Evolutionary conservation across 768 basidiomycete species (phyloP).

Genomic region (Boletellus ananas): DNA sequence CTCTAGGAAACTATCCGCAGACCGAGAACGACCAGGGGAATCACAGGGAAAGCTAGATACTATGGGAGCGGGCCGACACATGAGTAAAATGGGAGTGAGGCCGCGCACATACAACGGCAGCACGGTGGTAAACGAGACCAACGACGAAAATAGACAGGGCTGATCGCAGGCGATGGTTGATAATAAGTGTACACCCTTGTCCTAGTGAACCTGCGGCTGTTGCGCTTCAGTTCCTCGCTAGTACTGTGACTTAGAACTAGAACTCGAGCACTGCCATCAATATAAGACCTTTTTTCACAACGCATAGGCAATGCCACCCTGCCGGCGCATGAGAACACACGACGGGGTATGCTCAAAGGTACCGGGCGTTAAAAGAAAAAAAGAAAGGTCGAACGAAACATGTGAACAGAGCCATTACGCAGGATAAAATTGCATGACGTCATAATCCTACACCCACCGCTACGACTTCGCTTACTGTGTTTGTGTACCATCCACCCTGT

Average conservation of each 20-base stretch:
- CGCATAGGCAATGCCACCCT: conserved; percentile 7
- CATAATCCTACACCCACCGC: not conserved
- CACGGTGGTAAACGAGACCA: conserved; percentile 13
- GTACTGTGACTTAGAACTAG: conserved; percentile 7
- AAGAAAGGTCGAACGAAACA: not conserved
- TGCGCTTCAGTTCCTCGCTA: conserved; percentile 3
- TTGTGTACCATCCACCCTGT: conserved; percentile 18
- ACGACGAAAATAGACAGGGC: conserved; percentile 12
- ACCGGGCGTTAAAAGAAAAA: not conserved
- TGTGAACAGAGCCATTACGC: not conserved
- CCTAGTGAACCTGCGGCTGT: not conserved
- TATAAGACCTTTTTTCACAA: not conserved
- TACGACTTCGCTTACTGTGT: not conserved
- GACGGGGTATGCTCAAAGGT: not conserved
- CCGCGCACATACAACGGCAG: conserved; percentile 18
- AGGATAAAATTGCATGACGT: conserved; percentile 3
- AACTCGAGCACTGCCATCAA: not conserved
- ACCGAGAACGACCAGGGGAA: conserved; percentile 19
- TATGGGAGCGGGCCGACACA: conserved; percentile 18
- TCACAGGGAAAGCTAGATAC: conserved; percentile 24
- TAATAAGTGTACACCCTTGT: not conserved
- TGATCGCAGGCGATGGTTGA: conserved; percentile 9
- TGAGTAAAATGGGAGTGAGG: not conserved
- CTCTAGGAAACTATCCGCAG: conserved; percentile 18
- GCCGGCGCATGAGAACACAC: not conserved